phyloP scores from a whole-genome alignment of 75 land plant species.

The Adiantum capillusveneris region DNA sequence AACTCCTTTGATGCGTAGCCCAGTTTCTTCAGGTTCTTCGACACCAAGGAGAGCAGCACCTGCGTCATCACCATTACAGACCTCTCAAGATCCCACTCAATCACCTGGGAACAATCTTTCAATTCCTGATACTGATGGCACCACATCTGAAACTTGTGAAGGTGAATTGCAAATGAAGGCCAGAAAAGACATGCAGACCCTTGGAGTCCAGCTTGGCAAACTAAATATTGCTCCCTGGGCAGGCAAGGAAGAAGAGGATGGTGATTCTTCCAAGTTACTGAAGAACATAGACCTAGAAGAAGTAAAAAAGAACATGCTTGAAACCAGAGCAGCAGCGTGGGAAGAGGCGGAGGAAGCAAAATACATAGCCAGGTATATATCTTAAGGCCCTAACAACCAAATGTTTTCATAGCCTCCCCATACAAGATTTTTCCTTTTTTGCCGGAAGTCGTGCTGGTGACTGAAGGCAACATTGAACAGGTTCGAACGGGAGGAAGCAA shows the following conservation, averaged over 20 bases:
- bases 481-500: constrained; percentile 77
- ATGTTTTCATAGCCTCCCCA: too few species aligned
- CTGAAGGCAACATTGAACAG: too few species aligned
- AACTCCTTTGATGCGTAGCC: constrained; percentile 42
- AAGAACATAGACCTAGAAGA: constrained; percentile 39
- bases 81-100: neutral
- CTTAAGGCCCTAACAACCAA: too few species aligned
- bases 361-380: constrained; percentile 65
- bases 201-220: constrained; percentile 77
- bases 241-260: constrained; percentile 55
- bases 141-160: constrained; percentile 2
- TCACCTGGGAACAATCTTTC: too few species aligned
- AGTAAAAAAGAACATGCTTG: constrained; percentile 36
- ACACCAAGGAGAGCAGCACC: constrained; percentile 32
- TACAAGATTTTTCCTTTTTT: too few species aligned
- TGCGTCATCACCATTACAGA: constrained; percentile 12
- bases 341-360: constrained; percentile 90
- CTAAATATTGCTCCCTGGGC: constrained; percentile 89
- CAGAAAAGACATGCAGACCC: constrained; percentile 54
- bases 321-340: constrained; percentile 80
- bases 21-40: constrained; percentile 36
- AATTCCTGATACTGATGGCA: constrained; percentile 6
- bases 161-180: constrained; percentile 27
- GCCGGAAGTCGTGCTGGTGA: too few species aligned
- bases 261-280: constrained; percentile 20